Evolutionary conservation across 2,329 filamentous ascomycete genomes (phyloP).

Genomic region (Aspergillus fumigatiaffinis): DNA sequence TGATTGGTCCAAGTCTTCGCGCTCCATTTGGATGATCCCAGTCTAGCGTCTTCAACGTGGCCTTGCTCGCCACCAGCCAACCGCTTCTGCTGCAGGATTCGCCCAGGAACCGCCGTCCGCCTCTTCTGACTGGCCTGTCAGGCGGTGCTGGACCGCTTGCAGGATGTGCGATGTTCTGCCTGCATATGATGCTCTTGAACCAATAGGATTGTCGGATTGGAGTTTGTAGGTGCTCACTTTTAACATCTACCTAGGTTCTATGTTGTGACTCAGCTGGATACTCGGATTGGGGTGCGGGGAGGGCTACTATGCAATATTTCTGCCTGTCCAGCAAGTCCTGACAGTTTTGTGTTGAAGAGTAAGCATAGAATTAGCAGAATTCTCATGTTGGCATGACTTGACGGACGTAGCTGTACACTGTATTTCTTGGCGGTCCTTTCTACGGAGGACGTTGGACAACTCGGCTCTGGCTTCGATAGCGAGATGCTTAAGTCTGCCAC

Average conservation of each 20-base stretch:
- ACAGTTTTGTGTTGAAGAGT: not conserved
- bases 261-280: not conserved
- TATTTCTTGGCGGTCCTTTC: not conserved
- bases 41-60: conserved; percentile 22
- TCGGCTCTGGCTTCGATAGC: not conserved
- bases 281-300: not conserved
- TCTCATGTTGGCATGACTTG: not conserved
- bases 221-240: not conserved
- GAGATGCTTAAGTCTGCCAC: not conserved
- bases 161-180: not conserved
- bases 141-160: not conserved
- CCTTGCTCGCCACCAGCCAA: conserved; percentile 16
- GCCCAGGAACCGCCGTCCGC: conserved; percentile 14
- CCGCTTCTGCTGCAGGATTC: conserved; percentile 12
- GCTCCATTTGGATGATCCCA: conserved; percentile 2
- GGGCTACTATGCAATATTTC: not conserved
- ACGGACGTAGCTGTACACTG: not conserved
- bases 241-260: too few relatives aligned
- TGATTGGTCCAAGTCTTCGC: conserved; percentile 5
- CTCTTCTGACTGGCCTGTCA: conserved; percentile 3
- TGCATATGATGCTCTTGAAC: not conserved
- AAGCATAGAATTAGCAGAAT: not conserved
- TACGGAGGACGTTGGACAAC: not conserved
- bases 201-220: not conserved
- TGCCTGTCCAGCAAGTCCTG: not conserved